phyloP scores from a whole-genome alignment of 305 asterid species.

The Fraxinus sp. region DNA sequence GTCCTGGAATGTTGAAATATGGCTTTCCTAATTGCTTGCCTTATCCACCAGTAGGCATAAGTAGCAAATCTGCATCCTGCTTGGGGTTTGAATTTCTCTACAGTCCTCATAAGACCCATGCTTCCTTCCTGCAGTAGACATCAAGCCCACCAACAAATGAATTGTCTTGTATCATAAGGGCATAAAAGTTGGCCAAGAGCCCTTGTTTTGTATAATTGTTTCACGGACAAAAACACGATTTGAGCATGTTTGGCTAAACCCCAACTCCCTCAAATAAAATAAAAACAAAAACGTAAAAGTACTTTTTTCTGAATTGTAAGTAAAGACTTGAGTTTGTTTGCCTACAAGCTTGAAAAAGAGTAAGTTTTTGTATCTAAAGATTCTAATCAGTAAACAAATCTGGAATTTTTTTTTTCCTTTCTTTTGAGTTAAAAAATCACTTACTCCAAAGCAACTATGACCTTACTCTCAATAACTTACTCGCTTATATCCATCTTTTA shows the following conservation, averaged over 20 bases:
- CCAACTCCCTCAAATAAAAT: background rate
- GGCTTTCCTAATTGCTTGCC: slow-evolving; percentile 77
- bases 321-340: background rate
- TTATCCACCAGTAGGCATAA: slow-evolving; percentile 97
- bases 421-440: background rate
- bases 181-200: background rate
- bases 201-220: background rate
- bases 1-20: slow-evolving; percentile 83
- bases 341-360: background rate
- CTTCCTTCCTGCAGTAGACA: background rate
- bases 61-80: slow-evolving; percentile 86
- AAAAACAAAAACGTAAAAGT: background rate
- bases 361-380: background rate
- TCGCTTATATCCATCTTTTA: background rate
- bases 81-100: slow-evolving; percentile 80
- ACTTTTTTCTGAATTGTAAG: background rate
- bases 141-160: slow-evolving; percentile 3
- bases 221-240: background rate
- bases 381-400: background rate
- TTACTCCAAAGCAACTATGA: background rate
- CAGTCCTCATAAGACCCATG: no score
- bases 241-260: background rate
- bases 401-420: background rate
- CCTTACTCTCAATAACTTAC: background rate
- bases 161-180: background rate